Base-by-base conservation (phyloP, 2,329 filamentous ascomycete species). In the Aspergillus fumigatiaffinis region DNA sequence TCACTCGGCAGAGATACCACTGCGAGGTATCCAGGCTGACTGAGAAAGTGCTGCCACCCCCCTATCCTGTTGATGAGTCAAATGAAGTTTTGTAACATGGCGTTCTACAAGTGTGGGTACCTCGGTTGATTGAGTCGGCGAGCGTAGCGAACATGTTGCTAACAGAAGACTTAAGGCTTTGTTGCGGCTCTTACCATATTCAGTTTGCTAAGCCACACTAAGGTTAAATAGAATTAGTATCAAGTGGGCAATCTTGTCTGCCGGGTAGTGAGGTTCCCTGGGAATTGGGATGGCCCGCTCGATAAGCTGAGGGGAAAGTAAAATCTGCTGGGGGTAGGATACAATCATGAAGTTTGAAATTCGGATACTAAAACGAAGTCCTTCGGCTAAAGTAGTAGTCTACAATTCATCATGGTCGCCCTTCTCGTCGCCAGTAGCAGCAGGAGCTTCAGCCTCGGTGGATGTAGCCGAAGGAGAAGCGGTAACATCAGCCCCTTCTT, bases 341-440 rank as follows among this genome's bases (percentile, higher is more conserved):
- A 47, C 23, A 47, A 25, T 47, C 44, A 47, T 47, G 44, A 47
- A 8, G 44, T 14, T 26, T 51, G 26, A 35, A 32, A 51, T 28
- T 38, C 10, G 23, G 26, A 38, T 35, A 51, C 50, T 53, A 55
- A 32, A 35, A 28, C 51, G 28, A 48, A 58, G 14, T 38, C 32
- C 32, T 53, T 50, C 35, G 17, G 41, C n/a, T 21, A 21, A 47
- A 50, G 23, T 35, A 38, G 52, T 21, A 23, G 53, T 66, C 73
- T 66, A 77, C 61, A 77, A 63, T 64, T 77, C 75, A 63, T 77
- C 74, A 56, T 77, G 74, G 9, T 61, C 65, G 50, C 66, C 60
- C 58, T 66, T 66, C 47, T 74, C 65, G 26, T 68, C 69, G 17
- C 61, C 54, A 29, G 62, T 56, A 26, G 59, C 58, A 49, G 66